phyloP scores from a whole-genome alignment of 2,329 filamentous ascomycete species.

The Ploettnerulaceae sp. region DNA sequence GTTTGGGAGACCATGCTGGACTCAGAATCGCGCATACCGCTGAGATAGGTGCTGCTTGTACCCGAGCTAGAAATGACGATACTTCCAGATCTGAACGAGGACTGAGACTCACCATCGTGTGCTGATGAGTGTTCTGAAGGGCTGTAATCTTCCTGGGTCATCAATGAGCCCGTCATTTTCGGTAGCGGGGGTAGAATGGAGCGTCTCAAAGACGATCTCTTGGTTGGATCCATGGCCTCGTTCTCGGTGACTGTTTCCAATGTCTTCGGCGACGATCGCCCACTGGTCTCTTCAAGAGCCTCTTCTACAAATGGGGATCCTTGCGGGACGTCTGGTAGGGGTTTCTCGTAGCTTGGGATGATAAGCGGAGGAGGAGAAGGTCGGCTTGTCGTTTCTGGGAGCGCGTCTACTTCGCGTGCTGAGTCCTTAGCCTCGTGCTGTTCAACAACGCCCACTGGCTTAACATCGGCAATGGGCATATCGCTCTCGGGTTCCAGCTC shows the following conservation, averaged over 20 bases:
- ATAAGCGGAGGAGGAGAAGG: conserved; percentile 42
- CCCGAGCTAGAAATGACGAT: conserved; percentile 71
- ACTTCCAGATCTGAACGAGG: conserved; percentile 58
- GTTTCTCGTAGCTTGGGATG: conserved; percentile 56
- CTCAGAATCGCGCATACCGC: conserved; percentile 70
- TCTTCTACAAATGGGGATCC: too few species aligned
- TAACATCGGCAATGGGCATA: conserved; percentile 49
- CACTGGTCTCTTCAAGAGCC: conserved; percentile 11
- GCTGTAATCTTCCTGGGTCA: conserved; percentile 45
- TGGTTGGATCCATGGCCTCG: conserved; percentile 26
- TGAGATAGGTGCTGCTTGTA: conserved; percentile 73
- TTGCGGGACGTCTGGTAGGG: conserved; percentile 58
- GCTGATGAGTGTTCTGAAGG: conserved; percentile 41
- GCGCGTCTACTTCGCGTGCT: conserved; percentile 9
- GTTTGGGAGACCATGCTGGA: conserved; percentile 73
- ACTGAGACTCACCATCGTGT: conserved; percentile 47
- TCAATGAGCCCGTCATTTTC: conserved; percentile 49
- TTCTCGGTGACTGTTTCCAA: conserved; percentile 20
- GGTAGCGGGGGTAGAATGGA: conserved; percentile 52
- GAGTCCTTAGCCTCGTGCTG: conserved; percentile 21
- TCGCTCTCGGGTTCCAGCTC: conserved; percentile 58
- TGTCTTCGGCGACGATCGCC: conserved; percentile 8
- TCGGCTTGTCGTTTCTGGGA: conserved; percentile 35
- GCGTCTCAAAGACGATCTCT: conserved; percentile 42
- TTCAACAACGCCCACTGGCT: conserved; percentile 34